Base-by-base conservation (phyloP, 2,329 filamentous ascomycete species). In the Pochonia chlamydosporia region DNA sequence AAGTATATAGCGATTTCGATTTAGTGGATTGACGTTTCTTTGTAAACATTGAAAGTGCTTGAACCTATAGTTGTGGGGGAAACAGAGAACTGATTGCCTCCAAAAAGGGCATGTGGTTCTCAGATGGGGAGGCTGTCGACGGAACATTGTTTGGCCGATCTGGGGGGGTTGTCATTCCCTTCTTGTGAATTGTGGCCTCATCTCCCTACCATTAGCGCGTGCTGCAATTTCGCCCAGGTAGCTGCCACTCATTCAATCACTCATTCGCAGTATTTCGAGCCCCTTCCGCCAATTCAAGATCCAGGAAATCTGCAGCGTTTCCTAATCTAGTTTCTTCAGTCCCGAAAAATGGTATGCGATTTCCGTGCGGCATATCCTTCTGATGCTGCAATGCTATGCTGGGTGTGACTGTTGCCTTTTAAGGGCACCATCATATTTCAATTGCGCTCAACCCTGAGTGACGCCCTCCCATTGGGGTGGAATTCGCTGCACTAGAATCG, bases 101-200 rank as follows among this genome's bases (percentile, higher is more conserved):
- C n/a, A n/a, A n/a, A 31, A 41, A 24, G n/a, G 44, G 23, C 3
- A n/a, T n/a, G 23, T 24, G 25, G 31, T 20, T 35, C 30, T n/a
- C 23, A 18, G 31, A 13, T 24, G 20, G 25, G 10, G 20, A 24
- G 18, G 23, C 24, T n/a, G 28, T 14, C n/a, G 28, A 26, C 65
- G 65, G 65, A 68, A 52, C 57, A 68, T 63, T 45, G 50, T 65
- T 66, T 46, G 33, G 47, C 62, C 63, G 63, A 45, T 31, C 26
- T 46, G 20, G 25, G n/a, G 25, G n/a, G 42, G 7, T 13, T 43
- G 48, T 53, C 50, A 52, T 51, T 39, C 37, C 52, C 61, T 66
- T 67, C 60, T 65, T 58, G 66, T 54, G 68, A 69, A 69, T 64
- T n/a, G 67, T 71, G 68, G 68, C 68, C 68, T 71, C 62, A 69